A percentile compares a stretch with the other conserved stretches of the same genome.
phyloP scores from a whole-genome alignment of 2,329 filamentous ascomycete genomes.

The Colletotrichum destructivum region DNA sequence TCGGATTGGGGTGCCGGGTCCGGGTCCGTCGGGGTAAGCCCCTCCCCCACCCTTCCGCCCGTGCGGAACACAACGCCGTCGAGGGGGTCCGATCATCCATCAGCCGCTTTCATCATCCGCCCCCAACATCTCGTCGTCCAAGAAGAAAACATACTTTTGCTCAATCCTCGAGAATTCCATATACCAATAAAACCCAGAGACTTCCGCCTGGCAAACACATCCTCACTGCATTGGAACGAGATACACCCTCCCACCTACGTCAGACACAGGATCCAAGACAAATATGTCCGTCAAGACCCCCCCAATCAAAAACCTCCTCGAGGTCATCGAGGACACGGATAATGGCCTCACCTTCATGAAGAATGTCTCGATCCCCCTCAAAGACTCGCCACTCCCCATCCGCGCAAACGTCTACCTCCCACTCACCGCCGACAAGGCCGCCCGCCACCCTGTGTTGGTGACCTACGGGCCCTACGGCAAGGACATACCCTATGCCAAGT shows the following conservation, averaged over 20 bases:
- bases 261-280: neutral
- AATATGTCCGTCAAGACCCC: constrained; percentile 36
- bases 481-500: constrained; percentile 75
- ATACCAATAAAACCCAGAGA: constrained; percentile 21
- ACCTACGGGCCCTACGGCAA: constrained; percentile 84
- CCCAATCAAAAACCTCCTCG: constrained; percentile 36
- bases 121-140: neutral
- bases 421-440: constrained; percentile 42
- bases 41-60: constrained; percentile 40
- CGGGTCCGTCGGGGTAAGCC: constrained; percentile 24
- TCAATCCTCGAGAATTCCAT: neutral
- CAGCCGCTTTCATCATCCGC: constrained; percentile 11
- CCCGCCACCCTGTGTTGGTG: constrained; percentile 70
- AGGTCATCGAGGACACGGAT: constrained; percentile 31
- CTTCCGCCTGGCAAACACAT: neutral
- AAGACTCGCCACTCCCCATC: constrained; percentile 49
- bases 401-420: constrained; percentile 58
- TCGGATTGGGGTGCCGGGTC: neutral
- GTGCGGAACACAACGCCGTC: constrained; percentile 23
- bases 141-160: neutral
- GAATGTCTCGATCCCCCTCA: constrained; percentile 53
- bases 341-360: constrained; percentile 53
- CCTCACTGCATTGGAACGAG: neutral
- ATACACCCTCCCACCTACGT: neutral
- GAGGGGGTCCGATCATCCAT: constrained; percentile 24